Evolutionary conservation across 2,329 filamentous ascomycete species (phyloP), one percentile per base, ranked within the genome.

Genomic region (Aspergillus thermomutatus): DNA sequence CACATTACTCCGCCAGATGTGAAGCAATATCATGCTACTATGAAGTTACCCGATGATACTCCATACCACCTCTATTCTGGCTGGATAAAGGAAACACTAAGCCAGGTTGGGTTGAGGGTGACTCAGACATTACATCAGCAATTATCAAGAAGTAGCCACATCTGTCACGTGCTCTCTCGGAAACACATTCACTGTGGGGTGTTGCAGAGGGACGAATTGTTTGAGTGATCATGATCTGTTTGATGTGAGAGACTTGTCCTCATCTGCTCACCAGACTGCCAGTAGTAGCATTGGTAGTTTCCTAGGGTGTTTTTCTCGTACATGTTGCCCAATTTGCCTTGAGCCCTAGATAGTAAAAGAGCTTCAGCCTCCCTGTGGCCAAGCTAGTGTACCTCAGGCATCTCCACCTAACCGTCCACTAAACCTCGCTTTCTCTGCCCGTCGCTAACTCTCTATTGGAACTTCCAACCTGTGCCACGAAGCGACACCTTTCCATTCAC

Each of bases 401-500:
- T 52, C 57, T 62, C 64, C 57, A 64, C 64, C 60, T 60, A 54
- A 57, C 50, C 59, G 59, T 64, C 60, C 61, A 64, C 63, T 63
- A 56, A 62, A 60, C 60, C 61, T 66, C 63, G 60, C 63, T 64
- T 63, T 64, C 64, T 64, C 52, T 65, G 63, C 57, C 62, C 56
- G 56, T 64, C 61, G 62, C 60, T 60, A 49, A 56, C 56, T 59
- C 60, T 59, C 53, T 59, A 59, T 64, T 62, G 55, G 64, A 66
- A 64, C 65, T 65, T 65, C 63, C 61, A 63, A 58, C 59, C 56
- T 64, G 63, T 65, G 64, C 61, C 65, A 66, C 64, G 59, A 65
- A 66, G 55, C 62, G 63, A 65, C 63, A 62, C 59, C 58, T 58
- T 62, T 53, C 60, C 62, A 59, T 59, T 55, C 57, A 53, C 60